phyloP scores from a whole-genome alignment of 441 rosid species.

The Pelargonium fulgidum region DNA sequence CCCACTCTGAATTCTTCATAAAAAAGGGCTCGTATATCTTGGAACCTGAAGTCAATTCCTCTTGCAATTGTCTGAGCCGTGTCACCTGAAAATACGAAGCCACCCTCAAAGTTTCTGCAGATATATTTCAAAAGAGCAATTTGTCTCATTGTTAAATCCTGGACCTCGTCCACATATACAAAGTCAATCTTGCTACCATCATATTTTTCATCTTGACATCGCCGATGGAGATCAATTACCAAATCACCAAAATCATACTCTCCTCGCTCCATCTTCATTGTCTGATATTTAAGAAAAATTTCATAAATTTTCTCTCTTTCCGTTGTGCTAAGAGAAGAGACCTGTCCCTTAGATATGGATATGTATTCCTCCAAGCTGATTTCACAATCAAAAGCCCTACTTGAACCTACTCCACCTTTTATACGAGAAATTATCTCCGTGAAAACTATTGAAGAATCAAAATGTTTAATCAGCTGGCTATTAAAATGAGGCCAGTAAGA shows the following conservation, averaged over 20 bases:
- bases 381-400: background rate
- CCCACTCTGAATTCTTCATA: slow-evolving; percentile 10
- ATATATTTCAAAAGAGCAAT: slow-evolving; percentile 23
- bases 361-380: slow-evolving; percentile 12
- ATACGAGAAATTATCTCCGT: slow-evolving; percentile 20
- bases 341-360: slow-evolving; percentile 12
- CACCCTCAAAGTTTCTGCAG: slow-evolving; percentile 13
- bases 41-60: slow-evolving; percentile 31
- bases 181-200: slow-evolving; percentile 13
- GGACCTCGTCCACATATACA: slow-evolving; percentile 24
- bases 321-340: slow-evolving; percentile 3
- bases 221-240: slow-evolving; percentile 19
- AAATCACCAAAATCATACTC: slow-evolving; percentile 22
- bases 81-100: slow-evolving; percentile 17
- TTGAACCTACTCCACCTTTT: slow-evolving; percentile 11
- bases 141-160: slow-evolving; percentile 23
- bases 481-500: slow-evolving; percentile 20
- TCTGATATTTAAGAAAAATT: slow-evolving; percentile 19
- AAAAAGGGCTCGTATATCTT: slow-evolving; percentile 27
- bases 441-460: slow-evolving; percentile 23
- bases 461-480: slow-evolving; percentile 11
- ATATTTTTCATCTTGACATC: background rate
- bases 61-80: slow-evolving; percentile 23
- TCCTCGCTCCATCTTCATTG: slow-evolving; percentile 14
- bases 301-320: slow-evolving; percentile 10